Evolutionary conservation across 345 rosid genomes (phyloP).

Genomic region (Angophora floribunda): DNA sequence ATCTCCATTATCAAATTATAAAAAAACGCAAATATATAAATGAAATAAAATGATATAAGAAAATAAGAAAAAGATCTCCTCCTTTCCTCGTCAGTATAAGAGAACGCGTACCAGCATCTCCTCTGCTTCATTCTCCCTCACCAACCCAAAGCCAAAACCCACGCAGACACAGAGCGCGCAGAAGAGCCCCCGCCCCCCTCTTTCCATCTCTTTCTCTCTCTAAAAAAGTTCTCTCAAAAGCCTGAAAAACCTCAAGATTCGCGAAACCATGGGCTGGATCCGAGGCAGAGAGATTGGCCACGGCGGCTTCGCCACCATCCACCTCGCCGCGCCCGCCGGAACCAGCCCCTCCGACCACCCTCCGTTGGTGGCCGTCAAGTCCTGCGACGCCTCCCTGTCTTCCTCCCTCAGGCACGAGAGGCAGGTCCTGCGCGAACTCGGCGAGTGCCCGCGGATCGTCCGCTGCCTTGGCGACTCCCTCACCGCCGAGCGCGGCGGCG

Average conservation of each 20-base stretch:
- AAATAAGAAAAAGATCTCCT: background rate
- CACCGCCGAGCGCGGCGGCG: constrained; percentile 22
- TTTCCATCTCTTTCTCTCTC: background rate
- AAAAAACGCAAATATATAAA: too few relatives aligned
- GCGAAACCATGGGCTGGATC: background rate
- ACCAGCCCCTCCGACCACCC: background rate
- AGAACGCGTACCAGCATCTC: background rate
- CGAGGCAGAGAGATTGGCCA: background rate
- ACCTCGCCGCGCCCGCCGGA: constrained; percentile 17
- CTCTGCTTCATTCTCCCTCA: background rate
- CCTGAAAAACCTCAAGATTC: background rate
- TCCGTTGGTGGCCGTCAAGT: background rate
- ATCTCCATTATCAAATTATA: too few relatives aligned
- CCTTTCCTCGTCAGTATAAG: background rate
- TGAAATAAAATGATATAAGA: too few relatives aligned
- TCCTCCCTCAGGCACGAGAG: constrained; percentile 20
- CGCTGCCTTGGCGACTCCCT: constrained; percentile 40
- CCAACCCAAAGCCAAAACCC: background rate
- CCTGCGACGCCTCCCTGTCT: background rate
- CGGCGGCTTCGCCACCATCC: constrained; percentile 14
- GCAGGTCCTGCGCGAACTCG: constrained; percentile 24
- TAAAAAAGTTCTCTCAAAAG: background rate
- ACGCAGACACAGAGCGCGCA: background rate
- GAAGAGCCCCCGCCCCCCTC: background rate
- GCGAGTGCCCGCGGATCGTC: constrained; percentile 34